Base-by-base conservation (phyloP, 805 yeast species). In the Candida yuanshanica region DNA sequence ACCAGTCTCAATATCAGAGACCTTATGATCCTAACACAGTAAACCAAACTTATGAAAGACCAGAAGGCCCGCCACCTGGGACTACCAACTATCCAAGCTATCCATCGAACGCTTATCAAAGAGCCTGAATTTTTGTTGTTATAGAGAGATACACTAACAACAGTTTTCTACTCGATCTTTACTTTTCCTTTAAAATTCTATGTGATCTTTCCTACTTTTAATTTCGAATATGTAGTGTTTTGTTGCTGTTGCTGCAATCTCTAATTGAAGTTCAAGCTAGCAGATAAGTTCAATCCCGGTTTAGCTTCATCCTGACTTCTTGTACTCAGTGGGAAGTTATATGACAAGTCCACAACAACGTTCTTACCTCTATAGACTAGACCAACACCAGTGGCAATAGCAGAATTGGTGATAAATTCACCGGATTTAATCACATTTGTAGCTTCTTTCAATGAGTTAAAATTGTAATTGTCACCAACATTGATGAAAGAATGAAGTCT, bases 401-500 rank as follows among this genome's bases (percentile, higher is more conserved):
- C 72, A 23, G 70, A 67, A 6, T 52, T 47, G n/a, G 45, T 44
- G n/a, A 59, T 13, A 27, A 50, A 41, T 18, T 51, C 53, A 37
- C 50, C 46, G 44, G 53, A 32, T 7, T 49, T 38, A 41, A 54
- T 37, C 14, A 47, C 39, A 18, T 50, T 33, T 31, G 50, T 42
- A 18, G 51, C 31, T 32, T 56, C 37, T 42, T 50, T 23, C 47
- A 48, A 10, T 44, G 40, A 23, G 17, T 42, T 41, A 35, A 45
- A 44, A 31, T 48, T 52, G 42, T 43, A 64, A 21, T 72, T 70
- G 41, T 75, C 73, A 16, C 91, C 95, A 17, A 76, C 70, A 50
- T 75, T 69, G 31, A 76, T 56, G 40, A 81, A 79, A n/a, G 69
- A 62, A 52, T 82, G 86, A n/a, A 83, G 51, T 46, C 79, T 69